These are phyloP conservation scores for Ormosia semicastrata DNA, from an alignment of 306 rosid genomes.

Conservation along the genomic window DNA sequence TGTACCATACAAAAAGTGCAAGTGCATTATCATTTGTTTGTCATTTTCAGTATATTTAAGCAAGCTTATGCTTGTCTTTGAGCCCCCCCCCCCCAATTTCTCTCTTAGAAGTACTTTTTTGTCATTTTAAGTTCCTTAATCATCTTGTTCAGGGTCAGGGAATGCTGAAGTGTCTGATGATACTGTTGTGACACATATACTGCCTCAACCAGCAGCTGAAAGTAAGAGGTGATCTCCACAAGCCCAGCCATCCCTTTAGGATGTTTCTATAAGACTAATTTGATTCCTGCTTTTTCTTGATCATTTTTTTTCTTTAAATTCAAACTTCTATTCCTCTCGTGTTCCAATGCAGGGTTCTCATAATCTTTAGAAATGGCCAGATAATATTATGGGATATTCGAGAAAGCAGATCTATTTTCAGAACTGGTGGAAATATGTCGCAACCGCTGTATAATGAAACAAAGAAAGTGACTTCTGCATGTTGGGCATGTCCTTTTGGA, in stretches of 20 bases:
- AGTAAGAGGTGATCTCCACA: constrained; percentile 65
- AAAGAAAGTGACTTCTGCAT: constrained; percentile 74
- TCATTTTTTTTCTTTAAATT: neutral
- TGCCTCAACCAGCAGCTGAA: constrained; percentile 87
- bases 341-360: constrained; percentile 63
- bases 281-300: neutral
- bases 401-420: constrained; percentile 65
- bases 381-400: constrained; percentile 68
- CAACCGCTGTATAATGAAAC: constrained; percentile 60
- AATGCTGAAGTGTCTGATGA: constrained; percentile 53
- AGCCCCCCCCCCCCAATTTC: neutral
- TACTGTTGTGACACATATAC: constrained; percentile 47
- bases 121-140: constrained; percentile 9
- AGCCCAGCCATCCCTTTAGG: constrained; percentile 9
- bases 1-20: neutral
- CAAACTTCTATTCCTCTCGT: neutral
- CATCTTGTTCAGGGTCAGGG: constrained; percentile 68
- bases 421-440: constrained; percentile 60
- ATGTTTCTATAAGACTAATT: neutral
- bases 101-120: neutral
- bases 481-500: constrained; percentile 91
- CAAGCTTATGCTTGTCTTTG: neutral
- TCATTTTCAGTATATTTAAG: neutral
- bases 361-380: constrained; percentile 70
- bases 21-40: constrained; percentile 3